Conservation (phyloP, 257 asterid species). For the Rehmannia glutinosa region DNA sequence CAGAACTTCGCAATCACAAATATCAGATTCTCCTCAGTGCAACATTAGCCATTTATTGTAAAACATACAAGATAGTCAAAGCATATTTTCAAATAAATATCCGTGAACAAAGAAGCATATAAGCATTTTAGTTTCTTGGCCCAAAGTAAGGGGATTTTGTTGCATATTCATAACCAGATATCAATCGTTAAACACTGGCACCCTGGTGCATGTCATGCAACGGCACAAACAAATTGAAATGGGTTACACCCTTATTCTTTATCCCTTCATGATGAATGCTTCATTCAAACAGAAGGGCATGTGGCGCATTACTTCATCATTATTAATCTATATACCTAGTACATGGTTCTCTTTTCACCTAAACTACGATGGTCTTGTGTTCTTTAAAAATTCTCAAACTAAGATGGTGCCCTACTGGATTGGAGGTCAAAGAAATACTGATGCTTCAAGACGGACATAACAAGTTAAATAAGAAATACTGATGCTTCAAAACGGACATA, state of each 20-base stretch:
- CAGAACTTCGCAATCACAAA: not conserved
- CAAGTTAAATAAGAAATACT: not conserved
- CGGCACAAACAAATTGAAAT: not conserved
- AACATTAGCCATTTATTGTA: not conserved
- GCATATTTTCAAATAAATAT: not conserved
- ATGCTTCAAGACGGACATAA: not conserved
- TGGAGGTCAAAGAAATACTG: too few species aligned
- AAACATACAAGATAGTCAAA: constrained; percentile 1
- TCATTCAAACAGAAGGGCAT: not conserved
- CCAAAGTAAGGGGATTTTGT: not conserved
- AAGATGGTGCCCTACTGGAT: not conserved
- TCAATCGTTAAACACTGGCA: not conserved
- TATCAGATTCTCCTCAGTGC: not conserved
- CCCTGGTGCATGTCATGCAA: not conserved
- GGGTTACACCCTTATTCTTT: not conserved
- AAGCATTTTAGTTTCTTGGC: not conserved
- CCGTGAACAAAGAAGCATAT: not conserved
- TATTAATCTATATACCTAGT: not conserved
- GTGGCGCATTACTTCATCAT: not conserved
- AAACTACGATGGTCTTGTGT: not conserved
- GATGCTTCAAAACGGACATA: not conserved
- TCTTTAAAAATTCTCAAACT: not conserved
- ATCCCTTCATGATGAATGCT: not conserved
- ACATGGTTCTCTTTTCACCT: not conserved
- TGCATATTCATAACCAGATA: not conserved